phyloP scores from a whole-genome alignment of 441 rosid genomes.

The Brassica balearica region DNA sequence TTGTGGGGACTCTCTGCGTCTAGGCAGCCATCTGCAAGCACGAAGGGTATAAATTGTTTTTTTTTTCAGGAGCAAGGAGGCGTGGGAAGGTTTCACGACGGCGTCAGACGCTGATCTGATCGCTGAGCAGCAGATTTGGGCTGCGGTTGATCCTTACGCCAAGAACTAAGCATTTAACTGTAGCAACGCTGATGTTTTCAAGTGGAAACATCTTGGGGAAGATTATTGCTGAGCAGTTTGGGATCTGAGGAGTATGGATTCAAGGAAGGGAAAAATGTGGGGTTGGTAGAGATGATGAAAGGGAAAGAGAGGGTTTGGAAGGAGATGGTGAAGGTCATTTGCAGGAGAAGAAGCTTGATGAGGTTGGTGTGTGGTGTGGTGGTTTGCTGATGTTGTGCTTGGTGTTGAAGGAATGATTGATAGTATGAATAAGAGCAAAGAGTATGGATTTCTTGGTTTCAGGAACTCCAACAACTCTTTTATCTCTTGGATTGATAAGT shows the following conservation, averaged over 20 bases:
- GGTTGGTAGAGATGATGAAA: constrained; percentile 68
- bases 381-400: constrained; percentile 59
- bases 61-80: constrained; percentile 57
- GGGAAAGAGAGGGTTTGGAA: constrained; percentile 71
- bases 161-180: constrained; percentile 72
- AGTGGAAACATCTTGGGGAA: constrained; percentile 84
- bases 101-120: constrained; percentile 72
- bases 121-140: constrained; percentile 66
- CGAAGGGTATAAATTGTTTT: constrained; percentile 52
- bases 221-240: constrained; percentile 76
- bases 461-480: constrained; percentile 77
- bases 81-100: constrained; percentile 63
- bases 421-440: constrained; percentile 84
- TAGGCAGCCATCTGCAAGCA: constrained; percentile 85
- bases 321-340: constrained; percentile 70
- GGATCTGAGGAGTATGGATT: constrained; percentile 69
- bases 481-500: constrained; percentile 69
- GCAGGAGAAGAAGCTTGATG: constrained; percentile 57
- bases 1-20: constrained; percentile 63
- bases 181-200: constrained; percentile 72
- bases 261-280: constrained; percentile 54
- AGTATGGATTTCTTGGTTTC: constrained; percentile 69
- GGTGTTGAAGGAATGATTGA: constrained; percentile 34
- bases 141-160: constrained; percentile 56
- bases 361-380: constrained; percentile 66